Percentiles rank a stretch among this genome's conserved stretches.
phyloP scores from a whole-genome alignment of 2,329 filamentous ascomycete species.

The Diaporthe helianthi region DNA sequence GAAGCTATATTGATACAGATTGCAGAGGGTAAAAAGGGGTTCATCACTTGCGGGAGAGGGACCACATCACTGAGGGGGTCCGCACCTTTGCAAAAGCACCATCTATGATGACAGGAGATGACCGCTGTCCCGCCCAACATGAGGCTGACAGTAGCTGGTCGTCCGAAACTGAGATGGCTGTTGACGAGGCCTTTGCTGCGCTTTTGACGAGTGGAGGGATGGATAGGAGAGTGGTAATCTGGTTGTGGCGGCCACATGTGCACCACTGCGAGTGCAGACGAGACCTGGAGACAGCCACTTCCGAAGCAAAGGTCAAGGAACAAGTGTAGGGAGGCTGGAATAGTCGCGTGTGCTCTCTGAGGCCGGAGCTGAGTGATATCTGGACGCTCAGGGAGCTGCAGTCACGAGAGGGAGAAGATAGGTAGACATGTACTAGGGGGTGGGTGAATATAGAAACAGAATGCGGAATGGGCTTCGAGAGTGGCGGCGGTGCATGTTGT shows the following conservation, averaged over 20 bases:
- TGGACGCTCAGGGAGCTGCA: background rate
- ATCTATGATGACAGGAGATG: background rate
- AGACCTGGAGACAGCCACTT: background rate
- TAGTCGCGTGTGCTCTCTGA: background rate
- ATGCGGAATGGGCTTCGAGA: background rate
- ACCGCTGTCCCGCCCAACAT: background rate
- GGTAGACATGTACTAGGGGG: background rate
- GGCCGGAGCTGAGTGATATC: background rate
- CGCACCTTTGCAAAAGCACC: background rate
- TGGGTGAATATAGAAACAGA: background rate
- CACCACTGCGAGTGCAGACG: background rate
- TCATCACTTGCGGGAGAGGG: background rate
- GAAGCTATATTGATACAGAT: background rate
- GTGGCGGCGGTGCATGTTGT: background rate
- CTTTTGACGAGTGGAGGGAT: background rate
- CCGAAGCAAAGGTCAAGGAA: background rate
- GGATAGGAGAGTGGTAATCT: background rate
- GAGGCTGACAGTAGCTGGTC: background rate
- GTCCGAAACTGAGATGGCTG: background rate
- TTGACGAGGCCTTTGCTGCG: background rate
- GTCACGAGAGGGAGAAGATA: background rate
- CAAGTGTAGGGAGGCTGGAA: background rate
- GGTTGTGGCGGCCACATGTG: background rate
- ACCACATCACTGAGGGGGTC: slow-evolving; percentile 8
- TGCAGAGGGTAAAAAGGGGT: background rate